Base-by-base conservation (phyloP, 176 grass and related monocot genomes). In the Areca catechu region DNA sequence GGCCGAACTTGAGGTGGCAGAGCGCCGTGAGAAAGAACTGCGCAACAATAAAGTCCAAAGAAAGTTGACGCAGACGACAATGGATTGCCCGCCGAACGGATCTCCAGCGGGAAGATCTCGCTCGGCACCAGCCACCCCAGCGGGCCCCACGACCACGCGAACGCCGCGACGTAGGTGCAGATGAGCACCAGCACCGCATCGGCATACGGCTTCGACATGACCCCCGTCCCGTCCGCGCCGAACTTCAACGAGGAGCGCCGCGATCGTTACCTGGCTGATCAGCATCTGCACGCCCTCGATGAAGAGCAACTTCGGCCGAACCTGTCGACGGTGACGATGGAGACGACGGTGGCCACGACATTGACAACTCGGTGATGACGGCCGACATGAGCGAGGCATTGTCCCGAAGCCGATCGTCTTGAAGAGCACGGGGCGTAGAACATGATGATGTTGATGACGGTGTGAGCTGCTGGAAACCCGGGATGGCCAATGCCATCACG, bases 71-170 rank as follows among this genome's bases (percentile, higher is more conserved):
- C 3, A n/a, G 9, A 63, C 61, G 7, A 63, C 61, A 12, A 63
- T 50, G 7, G 61, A 21, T 34, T 63, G 61, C 43, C 61, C 61
- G 61, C 61, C 19, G 61, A 75, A 55, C 89, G 58, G 48, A 93
- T 72, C 78, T 93, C 83, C 51, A 93, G 53, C 22, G 83, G 74
- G 62, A 98, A 98, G 64, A 98, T 98, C 74, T 98, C 93, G 65
- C 89, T 84, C 3, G 89, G 83, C 1, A 94, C 83, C 0, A 94
- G 29, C 83, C 83, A 88, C 0, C 89, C 77, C 1, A 94, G 48
- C 0, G 80, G 89, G 0, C 80, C 89, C 80, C 80, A 94, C 3
- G 89, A 94, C 77, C 74, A 78, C 18, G 70, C 74, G 47, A 94
- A 94, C 24, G 83, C 89, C 0, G 76, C 80, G 15, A 84, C 77